These are phyloP conservation scores for Orbilia ellipsospora DNA, from an alignment of 2,329 filamentous ascomycete genomes.

Conservation along the genomic window DNA sequence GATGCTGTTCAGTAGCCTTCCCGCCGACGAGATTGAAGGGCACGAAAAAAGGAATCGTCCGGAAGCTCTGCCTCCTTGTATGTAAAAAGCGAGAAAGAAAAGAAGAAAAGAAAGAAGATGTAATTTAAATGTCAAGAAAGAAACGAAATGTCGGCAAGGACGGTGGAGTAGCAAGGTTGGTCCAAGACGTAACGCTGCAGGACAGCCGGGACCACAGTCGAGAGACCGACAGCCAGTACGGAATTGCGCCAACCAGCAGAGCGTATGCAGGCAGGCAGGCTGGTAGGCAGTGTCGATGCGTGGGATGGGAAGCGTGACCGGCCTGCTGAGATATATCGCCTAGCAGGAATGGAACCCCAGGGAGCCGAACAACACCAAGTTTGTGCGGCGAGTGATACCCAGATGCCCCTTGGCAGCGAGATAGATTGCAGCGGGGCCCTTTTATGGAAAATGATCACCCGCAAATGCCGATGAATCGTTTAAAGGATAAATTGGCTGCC, in stretches of 20 bases:
- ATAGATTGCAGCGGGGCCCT: constrained; percentile 38
- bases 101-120: constrained; percentile 35
- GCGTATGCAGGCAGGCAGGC: constrained; percentile 8
- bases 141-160: constrained; percentile 41
- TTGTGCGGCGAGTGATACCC: constrained; percentile 35
- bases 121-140: constrained; percentile 36
- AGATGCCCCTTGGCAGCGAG: constrained; percentile 44
- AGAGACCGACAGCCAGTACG: constrained; percentile 34
- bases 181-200: constrained; percentile 54
- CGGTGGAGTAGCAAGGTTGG: constrained; percentile 38
- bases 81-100: constrained; percentile 17
- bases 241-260: constrained; percentile 24
- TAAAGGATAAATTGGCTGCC: constrained; percentile 51
- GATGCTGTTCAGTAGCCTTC: constrained; percentile 28
- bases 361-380: constrained; percentile 53
- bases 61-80: constrained; percentile 56
- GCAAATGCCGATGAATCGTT: constrained; percentile 50
- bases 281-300: constrained; percentile 43
- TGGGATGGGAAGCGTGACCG: constrained; percentile 38
- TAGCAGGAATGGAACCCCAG: constrained; percentile 44
- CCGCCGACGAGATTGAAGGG: constrained; percentile 32
- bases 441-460: constrained; percentile 54
- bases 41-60: constrained; percentile 41
- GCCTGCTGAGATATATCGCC: constrained; percentile 40
- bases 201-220: constrained; percentile 43